A percentile compares a stretch with the other conserved stretches of the same genome.
Conservation (phyloP, 2,329 filamentous ascomycete species). For the Aureobasidium mangrovei region DNA sequence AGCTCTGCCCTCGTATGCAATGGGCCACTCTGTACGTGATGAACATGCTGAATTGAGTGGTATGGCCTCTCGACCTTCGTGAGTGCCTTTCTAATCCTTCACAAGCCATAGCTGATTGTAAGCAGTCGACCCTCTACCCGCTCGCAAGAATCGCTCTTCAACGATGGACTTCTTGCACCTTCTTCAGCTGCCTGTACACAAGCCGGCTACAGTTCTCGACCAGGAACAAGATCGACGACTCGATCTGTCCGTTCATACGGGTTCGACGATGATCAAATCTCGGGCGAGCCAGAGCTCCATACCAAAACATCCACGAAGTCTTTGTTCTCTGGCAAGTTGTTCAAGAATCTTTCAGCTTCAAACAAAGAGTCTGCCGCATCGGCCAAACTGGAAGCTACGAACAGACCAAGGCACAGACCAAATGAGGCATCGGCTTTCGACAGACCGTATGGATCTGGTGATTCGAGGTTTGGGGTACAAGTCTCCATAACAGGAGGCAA, state of each 20-base stretch:
- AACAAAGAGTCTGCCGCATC: neutral
- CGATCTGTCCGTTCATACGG: neutral
- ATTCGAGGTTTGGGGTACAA: constrained; percentile 5
- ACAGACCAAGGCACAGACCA: neutral
- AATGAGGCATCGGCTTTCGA: constrained; percentile 15
- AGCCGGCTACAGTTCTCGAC: neutral
- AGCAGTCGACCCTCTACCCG: too few relatives aligned
- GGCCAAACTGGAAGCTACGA: neutral
- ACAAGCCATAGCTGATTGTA: too few relatives aligned
- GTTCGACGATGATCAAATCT: neutral
- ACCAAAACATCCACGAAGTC: neutral
- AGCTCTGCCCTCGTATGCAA: too few relatives aligned
- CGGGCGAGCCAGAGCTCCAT: neutral
- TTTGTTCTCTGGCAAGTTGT: neutral
- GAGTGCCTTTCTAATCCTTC: too few relatives aligned
- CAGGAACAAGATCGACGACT: neutral
- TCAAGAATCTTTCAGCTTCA: neutral
- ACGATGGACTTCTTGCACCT: too few relatives aligned
- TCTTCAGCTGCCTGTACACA: neutral
- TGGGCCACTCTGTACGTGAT: too few relatives aligned
- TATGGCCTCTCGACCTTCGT: too few relatives aligned
- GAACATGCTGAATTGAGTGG: too few relatives aligned
- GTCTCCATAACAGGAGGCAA: constrained; percentile 18
- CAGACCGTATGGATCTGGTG: neutral
- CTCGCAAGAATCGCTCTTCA: too few relatives aligned